Evolutionary conservation across 1,284 basidiomycete species (phyloP), one percentile per base, ranked within the genome.

Genomic region (Ceratobasidium sp.): DNA sequence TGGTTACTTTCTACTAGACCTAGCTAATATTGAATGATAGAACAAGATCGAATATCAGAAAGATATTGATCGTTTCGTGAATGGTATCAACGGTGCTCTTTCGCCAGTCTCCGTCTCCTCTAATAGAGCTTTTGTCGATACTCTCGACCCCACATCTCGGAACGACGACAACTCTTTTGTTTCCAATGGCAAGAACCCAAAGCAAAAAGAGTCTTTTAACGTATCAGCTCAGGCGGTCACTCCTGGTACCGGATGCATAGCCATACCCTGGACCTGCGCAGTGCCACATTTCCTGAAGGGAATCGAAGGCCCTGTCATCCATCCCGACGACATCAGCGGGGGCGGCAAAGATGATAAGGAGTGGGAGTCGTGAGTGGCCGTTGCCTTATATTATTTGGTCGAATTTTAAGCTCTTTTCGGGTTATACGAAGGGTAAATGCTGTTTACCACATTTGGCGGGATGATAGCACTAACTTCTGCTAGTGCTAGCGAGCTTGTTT

Each of bases 21-120:
- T 53, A 28, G 23, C 50, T 53, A 18, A 28, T 26, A 9, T 26
- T 18, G 21, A 4, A 26, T 10, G 50, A 53, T 21, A 53, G 50
- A 53, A 53, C 50, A 26, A 53, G 50, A 53, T 53, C 10, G 50
- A 53, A 53, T 53, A 53, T 18, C 50, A 53, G 30, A n/a, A n/a
- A n/a, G n/a, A n/a, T n/a, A n/a, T n/a, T n/a, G n/a, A n/a, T n/a
- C n/a, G n/a, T n/a, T n/a, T 53, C 30, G 50, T 53, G 50, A 53
- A 53, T 18, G 50, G 23, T 18, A 53, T 53, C 21, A 53, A 53
- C 10, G 50, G 50, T 23, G 50, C 50, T 28, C 50, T 53, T 26
- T 53, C 50, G 18, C 50, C 50, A 6, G 50, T 53, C 23, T 53
- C 50, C 5, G 50, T 53, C 30, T 26, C 50, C 18, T 3, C 23